phyloP scores from a whole-genome alignment of 208 protist species.

The Herpetomonas samuelpessoai region DNA sequence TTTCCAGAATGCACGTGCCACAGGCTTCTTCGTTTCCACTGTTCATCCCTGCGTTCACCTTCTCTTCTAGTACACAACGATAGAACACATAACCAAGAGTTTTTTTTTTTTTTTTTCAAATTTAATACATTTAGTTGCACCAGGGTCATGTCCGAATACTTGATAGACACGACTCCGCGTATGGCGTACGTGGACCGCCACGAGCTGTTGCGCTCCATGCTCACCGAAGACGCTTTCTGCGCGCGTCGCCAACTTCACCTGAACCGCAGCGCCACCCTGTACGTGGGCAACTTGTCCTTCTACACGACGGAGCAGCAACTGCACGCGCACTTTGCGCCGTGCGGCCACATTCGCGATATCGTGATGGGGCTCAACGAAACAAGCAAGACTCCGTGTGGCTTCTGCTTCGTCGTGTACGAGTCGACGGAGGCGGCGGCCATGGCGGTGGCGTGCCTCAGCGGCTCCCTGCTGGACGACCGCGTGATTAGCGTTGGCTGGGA shows the following conservation, averaged over 20 bases:
- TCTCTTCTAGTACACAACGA: too few species aligned
- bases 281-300: constrained; percentile 98
- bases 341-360: constrained; percentile 95
- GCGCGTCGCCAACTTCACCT: constrained; percentile 64
- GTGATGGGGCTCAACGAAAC: constrained; percentile 97
- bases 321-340: constrained; percentile 92
- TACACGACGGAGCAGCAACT: constrained; percentile 98
- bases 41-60: too few species aligned
- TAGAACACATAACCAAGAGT: not conserved
- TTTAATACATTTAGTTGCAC: constrained; percentile 9
- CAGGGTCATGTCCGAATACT: constrained; percentile 48
- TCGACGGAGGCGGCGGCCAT: constrained; percentile 84
- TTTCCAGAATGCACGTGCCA: too few species aligned
- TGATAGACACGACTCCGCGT: constrained; percentile 56
- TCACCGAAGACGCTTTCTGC: constrained; percentile 67
- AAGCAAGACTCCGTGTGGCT: constrained; percentile 96
- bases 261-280: constrained; percentile 89
- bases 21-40: too few species aligned
- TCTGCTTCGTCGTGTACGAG: constrained; percentile 99
- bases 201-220: constrained; percentile 63
- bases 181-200: constrained; percentile 88
- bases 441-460: constrained; percentile 85
- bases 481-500: constrained; percentile 84
- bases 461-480: constrained; percentile 79
- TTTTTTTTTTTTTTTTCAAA: constrained; percentile 14